A percentile compares a stretch with the other conserved stretches of the same genome.
Conservation (phyloP, 305 asterid species). For the Monarda citriodora region DNA sequence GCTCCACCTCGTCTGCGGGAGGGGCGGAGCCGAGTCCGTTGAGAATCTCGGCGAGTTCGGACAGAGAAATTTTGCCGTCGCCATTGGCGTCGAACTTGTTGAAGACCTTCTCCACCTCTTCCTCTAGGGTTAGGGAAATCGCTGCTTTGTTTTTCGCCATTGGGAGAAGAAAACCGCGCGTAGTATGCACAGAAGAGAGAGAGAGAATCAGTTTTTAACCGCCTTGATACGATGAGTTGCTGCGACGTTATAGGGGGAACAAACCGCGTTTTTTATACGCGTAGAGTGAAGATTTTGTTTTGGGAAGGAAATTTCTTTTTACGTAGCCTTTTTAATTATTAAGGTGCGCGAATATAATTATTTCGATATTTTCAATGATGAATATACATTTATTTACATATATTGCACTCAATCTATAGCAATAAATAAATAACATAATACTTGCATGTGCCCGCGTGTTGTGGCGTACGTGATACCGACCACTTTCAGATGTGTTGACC, state of each 20-base stretch:
- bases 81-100: constrained; percentile 81
- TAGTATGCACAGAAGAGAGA: not conserved
- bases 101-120: constrained; percentile 70
- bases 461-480: too few relatives aligned
- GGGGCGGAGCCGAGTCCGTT: constrained; percentile 69
- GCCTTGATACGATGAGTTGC: not conserved
- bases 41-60: constrained; percentile 65
- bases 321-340: too few relatives aligned
- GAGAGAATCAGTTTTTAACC: not conserved
- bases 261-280: constrained; percentile 48
- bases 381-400: not conserved
- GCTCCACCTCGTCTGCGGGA: constrained; percentile 54
- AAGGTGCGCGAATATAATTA: not conserved
- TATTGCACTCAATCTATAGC: not conserved
- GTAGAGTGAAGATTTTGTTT: constrained; percentile 27
- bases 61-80: constrained; percentile 77
- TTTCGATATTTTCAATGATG: not conserved
- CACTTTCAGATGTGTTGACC: too few relatives aligned
- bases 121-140: constrained; percentile 29
- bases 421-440: too few relatives aligned
- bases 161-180: not conserved
- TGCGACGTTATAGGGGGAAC: constrained; percentile 11
- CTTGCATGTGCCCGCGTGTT: too few relatives aligned
- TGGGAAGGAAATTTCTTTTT: not conserved
- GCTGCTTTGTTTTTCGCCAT: constrained; percentile 35